phyloP scores from a whole-genome alignment of 2,329 filamentous ascomycete genomes.

The Dactylonectria estremocensis region DNA sequence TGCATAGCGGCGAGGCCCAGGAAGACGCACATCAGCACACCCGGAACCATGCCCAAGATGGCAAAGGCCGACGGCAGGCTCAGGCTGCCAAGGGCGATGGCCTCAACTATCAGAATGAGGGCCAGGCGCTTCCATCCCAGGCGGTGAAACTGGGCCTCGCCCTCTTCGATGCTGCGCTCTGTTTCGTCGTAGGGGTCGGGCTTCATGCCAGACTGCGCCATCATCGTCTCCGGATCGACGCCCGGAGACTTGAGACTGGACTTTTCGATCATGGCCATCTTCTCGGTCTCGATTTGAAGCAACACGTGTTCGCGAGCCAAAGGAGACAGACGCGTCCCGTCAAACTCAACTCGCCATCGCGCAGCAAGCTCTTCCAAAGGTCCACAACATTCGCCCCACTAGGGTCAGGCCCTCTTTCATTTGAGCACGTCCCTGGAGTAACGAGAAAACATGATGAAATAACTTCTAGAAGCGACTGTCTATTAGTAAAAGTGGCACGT shows the following conservation, averaged over 20 bases:
- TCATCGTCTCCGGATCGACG: background rate
- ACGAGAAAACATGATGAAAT: background rate
- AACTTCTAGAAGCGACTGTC: background rate
- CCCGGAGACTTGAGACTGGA: background rate
- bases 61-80: slow-evolving; percentile 68
- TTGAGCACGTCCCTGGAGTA: background rate
- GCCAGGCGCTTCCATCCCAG: slow-evolving; percentile 33
- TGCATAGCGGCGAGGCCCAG: slow-evolving; percentile 64
- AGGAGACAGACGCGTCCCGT: background rate
- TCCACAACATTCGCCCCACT: background rate
- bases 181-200: background rate
- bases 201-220: background rate
- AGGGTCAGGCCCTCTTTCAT: background rate
- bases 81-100: slow-evolving; percentile 38
- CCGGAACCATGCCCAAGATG: slow-evolving; percentile 67
- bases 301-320: background rate
- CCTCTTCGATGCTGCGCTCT: background rate
- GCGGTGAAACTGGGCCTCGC: background rate
- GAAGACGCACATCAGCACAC: slow-evolving; percentile 59
- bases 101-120: slow-evolving; percentile 40
- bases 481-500: background rate
- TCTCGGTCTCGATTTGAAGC: background rate
- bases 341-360: background rate
- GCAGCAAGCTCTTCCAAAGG: background rate
- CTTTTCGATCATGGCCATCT: background rate